A percentile compares a stretch with the other conserved stretches of the same genome.
Conservation (phyloP, 1,139 yeast species). For the Meyerozyma sp. region DNA sequence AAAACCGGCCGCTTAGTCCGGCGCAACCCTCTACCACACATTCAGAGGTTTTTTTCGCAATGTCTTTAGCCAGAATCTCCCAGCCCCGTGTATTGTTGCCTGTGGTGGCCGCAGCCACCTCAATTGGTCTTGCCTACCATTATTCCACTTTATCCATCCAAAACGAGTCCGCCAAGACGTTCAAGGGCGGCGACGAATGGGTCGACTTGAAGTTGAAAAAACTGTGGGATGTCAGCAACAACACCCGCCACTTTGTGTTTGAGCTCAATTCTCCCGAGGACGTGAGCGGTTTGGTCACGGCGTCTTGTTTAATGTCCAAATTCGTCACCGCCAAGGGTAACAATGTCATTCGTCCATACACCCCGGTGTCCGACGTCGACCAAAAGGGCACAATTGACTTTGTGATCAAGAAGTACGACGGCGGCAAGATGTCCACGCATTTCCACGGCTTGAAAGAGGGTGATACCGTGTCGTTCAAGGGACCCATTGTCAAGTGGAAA, state of each 20-base stretch:
- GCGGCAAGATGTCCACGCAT: slow-evolving; percentile 82
- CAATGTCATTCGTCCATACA: slow-evolving; percentile 93
- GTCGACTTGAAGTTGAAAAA: slow-evolving; percentile 68
- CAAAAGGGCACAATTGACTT: slow-evolving; percentile 73
- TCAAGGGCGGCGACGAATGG: slow-evolving; percentile 74
- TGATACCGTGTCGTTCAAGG: slow-evolving; percentile 87
- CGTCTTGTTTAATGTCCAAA: slow-evolving; percentile 78
- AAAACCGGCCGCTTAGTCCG: neutral
- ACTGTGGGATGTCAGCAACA: slow-evolving; percentile 50
- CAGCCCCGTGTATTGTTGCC: slow-evolving; percentile 29
- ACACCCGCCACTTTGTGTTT: slow-evolving; percentile 68
- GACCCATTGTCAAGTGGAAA: slow-evolving; percentile 90
- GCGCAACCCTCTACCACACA: neutral
- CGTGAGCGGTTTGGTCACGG: slow-evolving; percentile 72
- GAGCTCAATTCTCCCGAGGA: slow-evolving; percentile 65
- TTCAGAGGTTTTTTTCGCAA: slow-evolving; percentile 1
- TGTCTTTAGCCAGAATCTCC: slow-evolving; percentile 17
- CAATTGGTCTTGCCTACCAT: slow-evolving; percentile 48
- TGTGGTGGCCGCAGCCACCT: slow-evolving; percentile 39
- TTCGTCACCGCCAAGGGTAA: slow-evolving; percentile 79
- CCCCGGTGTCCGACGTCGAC: slow-evolving; percentile 75
- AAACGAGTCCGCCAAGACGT: slow-evolving; percentile 51
- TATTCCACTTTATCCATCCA: slow-evolving; percentile 26
- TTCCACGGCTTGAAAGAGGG: slow-evolving; percentile 64
- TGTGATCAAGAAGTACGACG: slow-evolving; percentile 77